A percentile compares a stretch with the other conserved stretches of the same genome.
phyloP scores from a whole-genome alignment of 1,139 yeast genomes.

The Magnusiomyces suaveolens region DNA sequence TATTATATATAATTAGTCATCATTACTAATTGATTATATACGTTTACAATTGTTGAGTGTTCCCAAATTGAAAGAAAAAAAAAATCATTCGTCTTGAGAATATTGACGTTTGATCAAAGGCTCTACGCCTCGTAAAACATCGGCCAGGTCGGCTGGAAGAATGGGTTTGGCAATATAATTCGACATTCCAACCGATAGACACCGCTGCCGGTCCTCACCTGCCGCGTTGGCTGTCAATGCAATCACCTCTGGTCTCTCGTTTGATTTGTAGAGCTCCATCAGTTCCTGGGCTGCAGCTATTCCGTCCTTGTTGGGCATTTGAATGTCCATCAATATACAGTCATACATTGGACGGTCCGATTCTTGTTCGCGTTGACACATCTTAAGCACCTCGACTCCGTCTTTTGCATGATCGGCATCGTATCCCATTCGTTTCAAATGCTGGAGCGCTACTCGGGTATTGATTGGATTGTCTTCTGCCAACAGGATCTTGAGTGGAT shows the following conservation, averaged over 20 bases:
- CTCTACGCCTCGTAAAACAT: slow-evolving; percentile 25
- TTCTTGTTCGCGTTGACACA: slow-evolving; percentile 30
- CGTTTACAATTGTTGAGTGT: too few species aligned
- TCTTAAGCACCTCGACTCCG: slow-evolving; percentile 43
- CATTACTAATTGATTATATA: too few species aligned
- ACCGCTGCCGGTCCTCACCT: slow-evolving; percentile 43
- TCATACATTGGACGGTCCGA: slow-evolving; percentile 37
- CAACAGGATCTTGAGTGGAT: slow-evolving; percentile 40
- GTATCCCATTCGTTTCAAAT: slow-evolving; percentile 45
- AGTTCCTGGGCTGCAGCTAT: slow-evolving; percentile 39
- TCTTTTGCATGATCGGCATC: slow-evolving; percentile 48
- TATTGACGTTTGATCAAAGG: too few species aligned
- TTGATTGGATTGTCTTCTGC: slow-evolving; percentile 49
- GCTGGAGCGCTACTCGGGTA: slow-evolving; percentile 43
- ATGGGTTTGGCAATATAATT: slow-evolving; percentile 50
- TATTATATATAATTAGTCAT: too few species aligned
- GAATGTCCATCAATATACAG: slow-evolving; percentile 46
- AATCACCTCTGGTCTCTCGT: slow-evolving; percentile 36
- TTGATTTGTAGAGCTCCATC: slow-evolving; percentile 26
- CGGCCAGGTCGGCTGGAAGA: slow-evolving; percentile 40
- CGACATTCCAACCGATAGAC: slow-evolving; percentile 46
- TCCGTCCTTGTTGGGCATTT: slow-evolving; percentile 48
- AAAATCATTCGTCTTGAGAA: too few species aligned
- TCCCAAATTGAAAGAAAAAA: too few species aligned
- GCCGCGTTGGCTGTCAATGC: slow-evolving; percentile 53